phyloP scores from a whole-genome alignment of 306 rosid genomes.

The Arachis stenosperma region DNA sequence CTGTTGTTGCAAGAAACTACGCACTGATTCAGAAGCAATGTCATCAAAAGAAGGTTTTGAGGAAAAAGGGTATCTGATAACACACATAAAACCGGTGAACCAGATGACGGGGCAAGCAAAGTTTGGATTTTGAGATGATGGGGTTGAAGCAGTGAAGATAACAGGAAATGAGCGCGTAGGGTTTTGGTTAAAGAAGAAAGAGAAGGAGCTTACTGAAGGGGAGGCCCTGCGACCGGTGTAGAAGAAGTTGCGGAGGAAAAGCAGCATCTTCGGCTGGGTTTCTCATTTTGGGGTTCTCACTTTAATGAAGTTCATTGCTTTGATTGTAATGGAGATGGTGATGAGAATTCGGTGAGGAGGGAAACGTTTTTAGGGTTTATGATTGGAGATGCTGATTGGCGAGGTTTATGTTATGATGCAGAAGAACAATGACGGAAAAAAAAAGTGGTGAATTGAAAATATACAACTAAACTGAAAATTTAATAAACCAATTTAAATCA shows the following conservation, averaged over 20 bases:
- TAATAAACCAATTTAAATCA: no score
- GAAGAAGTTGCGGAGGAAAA: slow-evolving; percentile 63
- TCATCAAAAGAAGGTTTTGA: slow-evolving; percentile 47
- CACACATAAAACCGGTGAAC: slow-evolving; percentile 58
- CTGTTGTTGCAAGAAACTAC: slow-evolving; percentile 46
- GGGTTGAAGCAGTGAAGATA: slow-evolving; percentile 32
- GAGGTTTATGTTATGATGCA: slow-evolving; percentile 3
- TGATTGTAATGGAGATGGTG: slow-evolving; percentile 5
- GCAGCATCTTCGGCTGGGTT: slow-evolving; percentile 51
- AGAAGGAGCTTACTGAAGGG: slow-evolving; percentile 64
- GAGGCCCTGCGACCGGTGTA: slow-evolving; percentile 60
- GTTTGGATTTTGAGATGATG: slow-evolving; percentile 39
- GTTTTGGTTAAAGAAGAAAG: slow-evolving; percentile 42
- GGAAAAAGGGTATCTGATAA: slow-evolving; percentile 70
- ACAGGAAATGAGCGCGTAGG: slow-evolving; percentile 32
- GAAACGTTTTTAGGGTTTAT: slow-evolving; percentile 40
- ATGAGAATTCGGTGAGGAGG: no score
- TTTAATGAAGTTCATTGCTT: slow-evolving; percentile 31
- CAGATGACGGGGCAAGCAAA: slow-evolving; percentile 58
- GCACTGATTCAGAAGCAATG: slow-evolving; percentile 49
- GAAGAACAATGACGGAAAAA: neutral
- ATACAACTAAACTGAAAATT: no score
- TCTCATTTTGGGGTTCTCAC: slow-evolving; percentile 17
- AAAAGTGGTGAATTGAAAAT: no score
- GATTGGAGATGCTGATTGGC: neutral